Conservation (phyloP, 2,329 filamentous ascomycete genomes). For the Coniochaeta prunicola region DNA sequence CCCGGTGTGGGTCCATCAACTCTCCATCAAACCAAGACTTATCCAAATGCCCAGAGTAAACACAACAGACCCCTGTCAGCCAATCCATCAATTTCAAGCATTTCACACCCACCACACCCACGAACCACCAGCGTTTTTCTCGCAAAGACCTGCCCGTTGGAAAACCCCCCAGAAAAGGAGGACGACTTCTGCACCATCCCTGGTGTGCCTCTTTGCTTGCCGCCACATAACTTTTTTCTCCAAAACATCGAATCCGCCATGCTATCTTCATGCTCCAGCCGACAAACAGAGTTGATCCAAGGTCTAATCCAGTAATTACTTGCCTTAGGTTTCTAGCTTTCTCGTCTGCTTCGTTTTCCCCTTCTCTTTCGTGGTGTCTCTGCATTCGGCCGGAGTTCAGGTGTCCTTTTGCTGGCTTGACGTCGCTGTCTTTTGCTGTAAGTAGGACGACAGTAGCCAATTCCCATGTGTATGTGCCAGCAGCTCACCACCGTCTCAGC, state of each 20-base stretch:
- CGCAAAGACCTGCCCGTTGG: not conserved
- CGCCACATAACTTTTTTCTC: not conserved
- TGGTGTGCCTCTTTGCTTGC: not conserved
- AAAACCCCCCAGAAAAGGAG: not conserved
- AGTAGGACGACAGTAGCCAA: not conserved
- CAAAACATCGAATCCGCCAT: not conserved
- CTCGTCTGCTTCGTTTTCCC: not conserved
- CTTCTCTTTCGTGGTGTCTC: not conserved
- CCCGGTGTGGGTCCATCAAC: not conserved
- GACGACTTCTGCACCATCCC: not conserved
- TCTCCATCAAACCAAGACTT: not conserved
- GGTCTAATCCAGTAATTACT: not conserved
- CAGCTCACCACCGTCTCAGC: not conserved
- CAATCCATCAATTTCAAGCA: not conserved
- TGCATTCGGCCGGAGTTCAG: constrained; percentile 4
- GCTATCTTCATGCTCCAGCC: not conserved
- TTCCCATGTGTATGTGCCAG: not conserved
- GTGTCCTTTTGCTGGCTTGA: constrained; percentile 2
- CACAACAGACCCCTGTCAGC: not conserved
- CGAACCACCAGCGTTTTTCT: not conserved
- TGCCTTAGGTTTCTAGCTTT: not conserved
- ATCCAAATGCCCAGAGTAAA: not conserved
- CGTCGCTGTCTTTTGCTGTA: constrained; percentile 1
- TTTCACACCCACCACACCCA: not conserved
- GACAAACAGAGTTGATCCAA: not conserved